Evolutionary conservation across 129 eudicot species (phyloP), one percentile per base, ranked within the genome.

Genomic region (Apium graveolens): DNA sequence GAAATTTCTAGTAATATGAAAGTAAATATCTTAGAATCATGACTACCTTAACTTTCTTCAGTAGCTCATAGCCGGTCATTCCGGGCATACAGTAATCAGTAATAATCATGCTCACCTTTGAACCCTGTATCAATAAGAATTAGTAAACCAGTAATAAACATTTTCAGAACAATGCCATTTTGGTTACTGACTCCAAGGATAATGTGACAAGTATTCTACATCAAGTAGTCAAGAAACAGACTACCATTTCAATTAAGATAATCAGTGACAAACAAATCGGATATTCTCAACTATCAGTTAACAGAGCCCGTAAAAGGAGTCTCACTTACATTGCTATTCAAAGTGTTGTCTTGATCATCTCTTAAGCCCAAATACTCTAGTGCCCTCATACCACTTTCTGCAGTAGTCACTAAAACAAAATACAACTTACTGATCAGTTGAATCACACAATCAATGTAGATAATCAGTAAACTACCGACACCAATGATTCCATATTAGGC

Each of bases 71-170:
- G 24, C 98, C 97, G 0, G 95, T 89, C 97, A 93, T 93, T 73
- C 89, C 97, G 3, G 97, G 97, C 97, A 91, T 91, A 84, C 93
- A 91, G 51, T 91, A 91, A 80, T 91, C 98, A 60, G 96, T 91
- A 46, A 93, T 89, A 53, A 93, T 88, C 86, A 93, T 78, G 68
- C 84, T 89, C 35, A 93, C 92, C 76, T 89, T 89, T 45, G 76
- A 43, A 46, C 75, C 91, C 94, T 90, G 90, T 45, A 45, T 51
- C 38, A 8, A 53, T 41, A 10, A n/a, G 7, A 44, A 13, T 11
- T 16, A 73, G 5, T 20, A 13, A 13, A 35, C 7, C 44, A 18
- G 18, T 4, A 11, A 39, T 34, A 72, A 24, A 13, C 20, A 26
- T 72, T 72, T 70, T 70, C n/a, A 70, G 18, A 20, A 70, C 6